Base-by-base conservation (phyloP, 148 eudicot genomes). In the Gaultheria prostrata region DNA sequence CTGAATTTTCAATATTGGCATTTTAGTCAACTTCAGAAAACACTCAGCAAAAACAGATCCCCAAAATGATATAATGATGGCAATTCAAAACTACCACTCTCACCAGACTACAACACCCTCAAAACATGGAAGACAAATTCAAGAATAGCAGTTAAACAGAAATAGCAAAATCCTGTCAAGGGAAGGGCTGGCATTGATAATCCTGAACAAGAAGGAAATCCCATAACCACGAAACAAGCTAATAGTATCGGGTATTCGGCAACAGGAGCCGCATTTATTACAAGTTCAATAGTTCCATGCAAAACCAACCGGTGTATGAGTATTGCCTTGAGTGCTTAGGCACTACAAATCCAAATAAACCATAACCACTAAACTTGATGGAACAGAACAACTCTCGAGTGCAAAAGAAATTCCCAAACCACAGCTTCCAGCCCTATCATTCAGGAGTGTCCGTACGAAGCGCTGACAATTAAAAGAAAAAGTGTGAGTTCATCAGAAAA, bases 361-460 rank as follows among this genome's bases (percentile, higher is more conserved):
- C 86, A 57, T 26, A 33, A 2, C 54, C 35, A 74, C 43, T 50
- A n/a, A 80, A 80, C 56, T n/a, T 6, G 78, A 26, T 17, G 28
- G 59, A 54, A 79, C 43, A 20, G 14, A 50, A 78, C 13, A 53
- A 79, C 80, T 48, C 35, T 45, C 39, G 4, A n/a, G 39, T 21
- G 13, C 7, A 18, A 12, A 49, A 48, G 48, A 80, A 80, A 59
- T 72, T 49, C 53, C 49, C 50, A 69, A 35, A 13, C 84, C 54
- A 51, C 65, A 63, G 81, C 51, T 35, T n/a, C 61, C 30, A 57
- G 32, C 61, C 30, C 57, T 57, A 80, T 56, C 6, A 56, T 57
- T 61, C 78, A 79, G 78, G 78, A 70, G 71, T 53, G 46, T 84
- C 86, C 35, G 83, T 59, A 2, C 86, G 86, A 80, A 80, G 63